Evolutionary conservation across 495 filamentous ascomycete species (phyloP).

Genomic region (Penicillium psychrofluorescens): DNA sequence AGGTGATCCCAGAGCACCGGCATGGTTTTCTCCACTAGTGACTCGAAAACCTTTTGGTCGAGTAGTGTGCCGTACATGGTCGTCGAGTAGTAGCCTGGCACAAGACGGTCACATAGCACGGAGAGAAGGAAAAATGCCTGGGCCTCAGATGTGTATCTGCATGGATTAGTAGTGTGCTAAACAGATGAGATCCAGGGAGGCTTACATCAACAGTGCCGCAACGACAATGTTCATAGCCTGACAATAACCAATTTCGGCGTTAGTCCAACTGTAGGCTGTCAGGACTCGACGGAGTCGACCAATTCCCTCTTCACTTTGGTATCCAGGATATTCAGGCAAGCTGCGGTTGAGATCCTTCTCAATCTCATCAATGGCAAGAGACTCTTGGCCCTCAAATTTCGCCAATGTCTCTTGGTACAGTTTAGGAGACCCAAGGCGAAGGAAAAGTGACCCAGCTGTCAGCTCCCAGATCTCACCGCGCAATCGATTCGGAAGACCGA

Average conservation of each 20-base stretch:
- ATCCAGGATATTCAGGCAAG: conserved; percentile 93
- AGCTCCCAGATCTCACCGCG: conserved; percentile 96
- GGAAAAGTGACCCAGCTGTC: conserved; percentile 80
- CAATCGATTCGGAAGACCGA: conserved; percentile 88
- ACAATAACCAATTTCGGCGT: conserved; percentile 93
- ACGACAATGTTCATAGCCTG: conserved; percentile 99
- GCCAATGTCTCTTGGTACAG: conserved; percentile 75
- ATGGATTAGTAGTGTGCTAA: conserved; percentile 11
- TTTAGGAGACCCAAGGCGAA: conserved; percentile 77
- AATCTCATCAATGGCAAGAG: conserved; percentile 95
- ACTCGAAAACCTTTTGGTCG: conserved; percentile 95
- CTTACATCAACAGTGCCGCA: conserved; percentile 81
- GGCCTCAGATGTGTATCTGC: conserved; percentile 87
- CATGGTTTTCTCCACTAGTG: conserved; percentile 96
- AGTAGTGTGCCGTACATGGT: conserved; percentile 98
- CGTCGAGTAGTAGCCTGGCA: conserved; percentile 94
- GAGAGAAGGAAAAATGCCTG: conserved; percentile 96
- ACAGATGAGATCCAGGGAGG: not conserved
- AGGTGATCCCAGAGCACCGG: conserved; percentile 97
- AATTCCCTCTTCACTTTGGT: conserved; percentile 94
- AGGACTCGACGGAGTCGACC: conserved; percentile 81
- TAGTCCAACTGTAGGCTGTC: conserved; percentile 94
- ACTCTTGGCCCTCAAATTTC: conserved; percentile 75
- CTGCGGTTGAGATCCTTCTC: conserved; percentile 96
- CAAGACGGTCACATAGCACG: conserved; percentile 81